Evolutionary conservation across 106 monocot genomes (phyloP), one percentile per base, ranked within the genome.

Genomic region (Dendrobium officinale): DNA sequence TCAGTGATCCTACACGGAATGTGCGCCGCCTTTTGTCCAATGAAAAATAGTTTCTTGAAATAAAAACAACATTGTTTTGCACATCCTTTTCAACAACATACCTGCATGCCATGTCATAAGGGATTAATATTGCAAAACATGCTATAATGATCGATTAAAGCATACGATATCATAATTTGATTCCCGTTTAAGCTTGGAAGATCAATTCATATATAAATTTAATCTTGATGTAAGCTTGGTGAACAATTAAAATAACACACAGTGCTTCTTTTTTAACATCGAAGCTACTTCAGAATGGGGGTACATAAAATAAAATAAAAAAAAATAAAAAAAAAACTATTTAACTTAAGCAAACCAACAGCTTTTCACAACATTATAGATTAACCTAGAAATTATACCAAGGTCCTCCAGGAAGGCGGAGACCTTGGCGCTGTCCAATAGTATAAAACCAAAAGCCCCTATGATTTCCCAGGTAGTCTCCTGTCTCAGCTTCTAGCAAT

Each of bases 401-500:
- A 54, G 99, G 99, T 56, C 99, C 99, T 72, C 99, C 99, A 77
- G 99, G 91, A 78, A 99, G 95, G n/a, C 93, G 88, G 43, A 99
- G 83, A 33, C 99, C 99, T 77, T 99, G 95, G 15, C 99, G 89
- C 79, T 99, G 99, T 80, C 99, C 99, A 79, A 99, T 89, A 70
- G 99, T 99, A 72, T 99, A 99, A 79, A 99, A 99, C 99, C 99
- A 99, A 84, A 99, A 99, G 18, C 99, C 95, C 41, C 81, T 82
- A 43, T 99, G 99, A 41, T 87, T 91, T 74, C 99, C 99, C 78
- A 99, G 88, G 79, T 93, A 99, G 84, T 99, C 93, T 59, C 99
- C 99, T 51, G 99, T 93, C 75, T 99, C 99, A 79, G 95, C 99
- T 87, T 99, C 99, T 19, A 99, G 79, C 37, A 95, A 77, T 66